Evolutionary conservation across 2,329 filamentous ascomycete genomes (phyloP), one percentile per base, ranked within the genome.

Genomic region (Colletotrichum neosansevieriae): DNA sequence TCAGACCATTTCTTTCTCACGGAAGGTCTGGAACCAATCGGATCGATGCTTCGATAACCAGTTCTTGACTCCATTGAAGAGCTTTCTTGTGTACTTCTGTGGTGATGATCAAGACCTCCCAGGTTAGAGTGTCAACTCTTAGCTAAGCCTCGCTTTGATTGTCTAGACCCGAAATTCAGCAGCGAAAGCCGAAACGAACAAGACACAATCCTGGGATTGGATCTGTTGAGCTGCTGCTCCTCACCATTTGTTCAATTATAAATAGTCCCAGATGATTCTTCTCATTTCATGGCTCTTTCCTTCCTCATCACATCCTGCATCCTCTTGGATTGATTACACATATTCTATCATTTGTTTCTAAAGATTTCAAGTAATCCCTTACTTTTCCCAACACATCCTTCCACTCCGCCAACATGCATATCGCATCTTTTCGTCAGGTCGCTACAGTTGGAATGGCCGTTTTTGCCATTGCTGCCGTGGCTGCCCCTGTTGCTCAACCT

Each of bases 361-460:
- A n/a, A 15, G 4, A 24, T 4, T 44, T n/a, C 11, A 67, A 0
- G n/a, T 34, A 6, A 15, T 50, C 13, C 47, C 19, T 40, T 6
- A 13, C 13, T 21, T 4, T 11, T 19, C 10, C 3, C n/a, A 6
- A 3, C 2, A 29, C 17, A 36, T 45, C 15, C 4, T 10, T 10
- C n/a, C 9, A 29, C 4, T 34, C 19, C 17, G 9, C 34, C 44
- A 59, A 3, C 3, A 68, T 68, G 65, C 54, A 68, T 65, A 54
- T 68, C 3, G 53, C 45, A 15, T 58, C 65, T 9, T 21, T 68
- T 13, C 24, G 61, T 6, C 61, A 68, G 42, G 17, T 47, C 24
- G 61, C 61, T 47, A 49, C 47, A 4, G 11, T 68, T 17, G 65
- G 65, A 47, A 59, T 68, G 47, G 65, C 54, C 6, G 42, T 68